Evolutionary conservation across 768 basidiomycete species (phyloP).

Genomic region (Heimioporus sp.): DNA sequence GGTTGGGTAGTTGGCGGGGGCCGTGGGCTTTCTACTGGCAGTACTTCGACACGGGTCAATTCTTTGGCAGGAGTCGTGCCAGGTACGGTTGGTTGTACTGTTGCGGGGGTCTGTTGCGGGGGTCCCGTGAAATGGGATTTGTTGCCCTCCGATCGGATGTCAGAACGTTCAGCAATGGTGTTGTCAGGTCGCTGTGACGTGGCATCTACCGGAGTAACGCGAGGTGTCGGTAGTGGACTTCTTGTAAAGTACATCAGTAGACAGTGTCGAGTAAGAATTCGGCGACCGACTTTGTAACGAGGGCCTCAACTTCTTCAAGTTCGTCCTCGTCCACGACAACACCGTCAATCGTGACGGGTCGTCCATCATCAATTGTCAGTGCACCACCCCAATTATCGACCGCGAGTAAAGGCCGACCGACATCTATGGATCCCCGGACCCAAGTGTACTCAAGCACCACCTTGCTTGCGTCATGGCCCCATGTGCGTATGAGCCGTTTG

Average conservation of each 20-base stretch:
- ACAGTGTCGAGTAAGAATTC: slow-evolving; percentile 7
- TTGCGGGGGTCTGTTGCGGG: neutral
- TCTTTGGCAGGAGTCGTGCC: neutral
- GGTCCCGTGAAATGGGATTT: neutral
- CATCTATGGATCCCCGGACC: slow-evolving; percentile 46
- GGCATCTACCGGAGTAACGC: slow-evolving; percentile 48
- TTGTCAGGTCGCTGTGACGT: slow-evolving; percentile 10
- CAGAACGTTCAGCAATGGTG: slow-evolving; percentile 1
- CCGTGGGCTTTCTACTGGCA: slow-evolving; percentile 3
- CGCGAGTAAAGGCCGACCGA: slow-evolving; percentile 43
- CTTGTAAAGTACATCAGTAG: slow-evolving; percentile 34
- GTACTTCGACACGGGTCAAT: neutral
- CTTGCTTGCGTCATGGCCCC: slow-evolving; percentile 48
- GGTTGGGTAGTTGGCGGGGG: slow-evolving; percentile 6
- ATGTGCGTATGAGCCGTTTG: slow-evolving; percentile 54
- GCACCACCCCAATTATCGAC: slow-evolving; percentile 53
- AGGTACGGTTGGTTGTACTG: neutral
- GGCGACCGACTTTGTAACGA: slow-evolving; percentile 43
- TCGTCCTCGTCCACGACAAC: slow-evolving; percentile 36
- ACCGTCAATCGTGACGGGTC: slow-evolving; percentile 32
- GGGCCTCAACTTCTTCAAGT: slow-evolving; percentile 36
- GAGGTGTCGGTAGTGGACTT: slow-evolving; percentile 62
- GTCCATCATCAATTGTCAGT: slow-evolving; percentile 32
- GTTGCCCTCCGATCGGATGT: neutral
- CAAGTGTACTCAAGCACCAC: slow-evolving; percentile 54